Evolutionary conservation across 768 basidiomycete genomes (phyloP).

Genomic region (Lactarius psammicola): DNA sequence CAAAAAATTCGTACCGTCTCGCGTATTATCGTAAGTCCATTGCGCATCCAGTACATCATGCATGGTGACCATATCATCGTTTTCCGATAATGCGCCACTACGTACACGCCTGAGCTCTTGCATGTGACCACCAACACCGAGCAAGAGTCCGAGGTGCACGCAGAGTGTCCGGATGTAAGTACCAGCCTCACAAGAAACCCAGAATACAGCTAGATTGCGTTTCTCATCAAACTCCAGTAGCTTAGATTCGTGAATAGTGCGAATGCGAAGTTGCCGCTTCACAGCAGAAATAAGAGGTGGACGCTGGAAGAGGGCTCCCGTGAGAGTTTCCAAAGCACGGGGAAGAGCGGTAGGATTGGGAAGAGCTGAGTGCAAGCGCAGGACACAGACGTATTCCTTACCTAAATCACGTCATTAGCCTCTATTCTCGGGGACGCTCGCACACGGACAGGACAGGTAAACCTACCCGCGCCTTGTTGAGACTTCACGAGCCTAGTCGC

Average conservation of each 20-base stretch:
- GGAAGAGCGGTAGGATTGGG: constrained; percentile 83
- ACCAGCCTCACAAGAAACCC: constrained; percentile 98
- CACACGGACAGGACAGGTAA: neutral
- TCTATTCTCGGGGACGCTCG: neutral
- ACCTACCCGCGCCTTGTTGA: constrained; percentile 92
- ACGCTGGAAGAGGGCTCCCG: constrained; percentile 97
- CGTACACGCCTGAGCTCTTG: constrained; percentile 94
- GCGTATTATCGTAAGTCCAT: constrained; percentile 96
- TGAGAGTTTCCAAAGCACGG: constrained; percentile 92
- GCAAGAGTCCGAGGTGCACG: constrained; percentile 89
- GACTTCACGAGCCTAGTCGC: constrained; percentile 97
- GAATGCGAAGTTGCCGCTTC: constrained; percentile 94
- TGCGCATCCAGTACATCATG: constrained; percentile 99
- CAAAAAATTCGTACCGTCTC: constrained; percentile 63
- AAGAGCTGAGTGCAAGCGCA: constrained; percentile 85
- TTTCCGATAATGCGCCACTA: constrained; percentile 95
- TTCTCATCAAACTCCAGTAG: constrained; percentile 97
- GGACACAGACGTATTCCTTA: constrained; percentile 97
- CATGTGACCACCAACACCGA: constrained; percentile 99
- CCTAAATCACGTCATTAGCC: constrained; percentile 43
- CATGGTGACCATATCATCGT: constrained; percentile 99
- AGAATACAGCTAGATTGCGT: constrained; percentile 94
- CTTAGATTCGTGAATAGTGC: constrained; percentile 95
- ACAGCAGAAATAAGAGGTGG: constrained; percentile 99
- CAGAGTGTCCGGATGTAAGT: constrained; percentile 96